A percentile compares a stretch with the other conserved stretches of the same genome.
These are phyloP conservation scores for Paecilomyces sp. DNA, from an alignment of 2,329 filamentous ascomycete species.

Conservation along the genomic window DNA sequence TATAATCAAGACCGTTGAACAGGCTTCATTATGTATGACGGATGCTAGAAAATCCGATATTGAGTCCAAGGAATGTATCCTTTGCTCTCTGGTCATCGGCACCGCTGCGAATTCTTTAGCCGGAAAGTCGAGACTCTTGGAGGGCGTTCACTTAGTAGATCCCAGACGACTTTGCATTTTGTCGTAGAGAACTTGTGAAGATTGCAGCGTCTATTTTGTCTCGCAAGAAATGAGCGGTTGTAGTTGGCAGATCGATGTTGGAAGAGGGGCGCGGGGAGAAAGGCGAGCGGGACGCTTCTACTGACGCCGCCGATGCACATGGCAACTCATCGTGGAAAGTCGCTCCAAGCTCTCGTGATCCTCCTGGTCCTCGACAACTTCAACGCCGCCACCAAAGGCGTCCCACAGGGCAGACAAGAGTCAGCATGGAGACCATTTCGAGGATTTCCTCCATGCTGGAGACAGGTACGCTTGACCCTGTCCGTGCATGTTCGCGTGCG, in stretches of 20 bases:
- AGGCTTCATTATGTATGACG: constrained; percentile 49
- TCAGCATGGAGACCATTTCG: constrained; percentile 86
- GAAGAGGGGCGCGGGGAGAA: background rate
- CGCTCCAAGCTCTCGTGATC: constrained; percentile 9
- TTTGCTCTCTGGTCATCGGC: constrained; percentile 7
- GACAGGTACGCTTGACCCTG: constrained; percentile 59
- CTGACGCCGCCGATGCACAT: background rate
- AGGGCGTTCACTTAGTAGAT: background rate
- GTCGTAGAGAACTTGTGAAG: background rate
- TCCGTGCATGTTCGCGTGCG: background rate
- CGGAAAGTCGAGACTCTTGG: background rate
- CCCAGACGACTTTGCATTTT: background rate
- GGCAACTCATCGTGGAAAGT: background rate
- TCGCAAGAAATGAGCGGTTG: background rate
- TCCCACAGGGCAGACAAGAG: constrained; percentile 10
- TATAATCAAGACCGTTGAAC: constrained; percentile 62
- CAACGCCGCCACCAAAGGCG: constrained; percentile 5
- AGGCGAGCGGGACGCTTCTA: background rate
- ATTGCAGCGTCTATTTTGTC: background rate
- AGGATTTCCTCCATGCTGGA: constrained; percentile 91
- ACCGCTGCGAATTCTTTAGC: constrained; percentile 11
- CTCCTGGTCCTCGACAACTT: constrained; percentile 15
- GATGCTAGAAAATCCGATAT: constrained; percentile 53
- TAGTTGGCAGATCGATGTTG: background rate
- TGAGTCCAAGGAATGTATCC: constrained; percentile 43